Percentiles rank a stretch among this genome's conserved stretches.
Conservation (phyloP, 2,329 filamentous ascomycete species). For the Diatrype stigma region DNA sequence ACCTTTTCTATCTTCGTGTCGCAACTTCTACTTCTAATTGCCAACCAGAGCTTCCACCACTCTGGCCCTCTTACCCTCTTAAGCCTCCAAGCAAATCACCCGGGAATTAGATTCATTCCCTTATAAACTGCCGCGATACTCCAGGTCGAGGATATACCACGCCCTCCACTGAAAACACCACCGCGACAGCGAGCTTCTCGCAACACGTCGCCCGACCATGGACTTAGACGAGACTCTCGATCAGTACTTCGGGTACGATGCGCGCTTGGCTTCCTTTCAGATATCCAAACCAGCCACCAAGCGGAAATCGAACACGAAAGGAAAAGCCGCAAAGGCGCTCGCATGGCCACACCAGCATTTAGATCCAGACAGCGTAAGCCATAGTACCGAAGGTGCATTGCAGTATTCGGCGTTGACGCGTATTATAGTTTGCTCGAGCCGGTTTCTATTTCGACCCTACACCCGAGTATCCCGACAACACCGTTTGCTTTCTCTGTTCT, state of each 20-base stretch:
- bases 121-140: too few relatives aligned
- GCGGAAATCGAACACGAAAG: conserved; percentile 64
- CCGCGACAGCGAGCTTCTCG: neutral
- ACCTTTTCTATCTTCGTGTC: too few relatives aligned
- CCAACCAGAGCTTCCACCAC: too few relatives aligned
- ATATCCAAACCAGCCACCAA: conserved; percentile 58
- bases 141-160: too few relatives aligned
- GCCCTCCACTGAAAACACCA: too few relatives aligned
- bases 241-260: conserved; percentile 61
- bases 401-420: neutral
- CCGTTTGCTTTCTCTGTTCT: conserved; percentile 81
- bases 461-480: conserved; percentile 76
- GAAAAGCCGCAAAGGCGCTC: conserved; percentile 52
- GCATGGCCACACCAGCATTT: conserved; percentile 78
- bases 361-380: conserved; percentile 57
- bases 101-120: too few relatives aligned
- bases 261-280: conserved; percentile 78
- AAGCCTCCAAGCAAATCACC: too few relatives aligned
- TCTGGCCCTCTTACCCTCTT: too few relatives aligned
- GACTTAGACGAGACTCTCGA: conserved; percentile 36
- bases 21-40: neutral
- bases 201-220: conserved; percentile 13
- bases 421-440: conserved; percentile 71
- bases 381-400: conserved; percentile 12
- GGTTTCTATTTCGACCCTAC: conserved; percentile 87